Percentiles rank a stretch among this genome's conserved stretches.
Evolutionary conservation across 257 asterid species (phyloP).

Genomic region (Nemophila menziesii): DNA sequence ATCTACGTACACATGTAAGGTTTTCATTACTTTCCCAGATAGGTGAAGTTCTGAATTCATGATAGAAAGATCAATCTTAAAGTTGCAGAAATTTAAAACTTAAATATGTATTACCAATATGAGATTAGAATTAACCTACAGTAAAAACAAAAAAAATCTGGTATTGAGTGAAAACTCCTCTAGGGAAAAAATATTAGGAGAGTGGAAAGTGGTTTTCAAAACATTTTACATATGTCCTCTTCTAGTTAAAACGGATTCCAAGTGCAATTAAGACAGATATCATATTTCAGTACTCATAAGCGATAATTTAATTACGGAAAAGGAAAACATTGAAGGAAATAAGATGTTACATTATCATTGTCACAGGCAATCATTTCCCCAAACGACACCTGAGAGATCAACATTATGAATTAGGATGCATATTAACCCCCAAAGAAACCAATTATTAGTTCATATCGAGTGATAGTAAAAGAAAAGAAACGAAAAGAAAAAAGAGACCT

Average conservation of each 20-base stretch:
- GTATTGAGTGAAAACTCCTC: no score
- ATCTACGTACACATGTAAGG: not conserved
- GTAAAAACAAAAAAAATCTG: no score
- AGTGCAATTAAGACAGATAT: not conserved
- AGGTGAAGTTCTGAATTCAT: not conserved
- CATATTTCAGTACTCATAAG: not conserved
- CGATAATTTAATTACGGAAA: not conserved
- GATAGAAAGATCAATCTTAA: not conserved
- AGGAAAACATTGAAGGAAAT: constrained; percentile 7
- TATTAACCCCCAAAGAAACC: not conserved
- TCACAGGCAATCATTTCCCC: constrained; percentile 99
- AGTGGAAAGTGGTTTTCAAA: not conserved
- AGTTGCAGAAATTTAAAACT: not conserved
- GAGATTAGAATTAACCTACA: no score
- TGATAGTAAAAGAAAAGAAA: not conserved
- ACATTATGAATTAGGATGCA: constrained; percentile 5
- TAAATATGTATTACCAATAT: no score
- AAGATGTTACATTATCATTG: constrained; percentile 64
- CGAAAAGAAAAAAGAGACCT: constrained; percentile 39
- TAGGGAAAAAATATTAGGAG: no score
- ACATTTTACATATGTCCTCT: not conserved
- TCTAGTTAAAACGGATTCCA: not conserved
- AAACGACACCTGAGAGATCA: constrained; percentile 63
- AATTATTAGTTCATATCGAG: not conserved
- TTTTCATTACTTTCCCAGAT: not conserved